Evolutionary conservation across 768 basidiomycete species (phyloP), one percentile per base, ranked within the genome.

Genomic region (Hericium coralloides): DNA sequence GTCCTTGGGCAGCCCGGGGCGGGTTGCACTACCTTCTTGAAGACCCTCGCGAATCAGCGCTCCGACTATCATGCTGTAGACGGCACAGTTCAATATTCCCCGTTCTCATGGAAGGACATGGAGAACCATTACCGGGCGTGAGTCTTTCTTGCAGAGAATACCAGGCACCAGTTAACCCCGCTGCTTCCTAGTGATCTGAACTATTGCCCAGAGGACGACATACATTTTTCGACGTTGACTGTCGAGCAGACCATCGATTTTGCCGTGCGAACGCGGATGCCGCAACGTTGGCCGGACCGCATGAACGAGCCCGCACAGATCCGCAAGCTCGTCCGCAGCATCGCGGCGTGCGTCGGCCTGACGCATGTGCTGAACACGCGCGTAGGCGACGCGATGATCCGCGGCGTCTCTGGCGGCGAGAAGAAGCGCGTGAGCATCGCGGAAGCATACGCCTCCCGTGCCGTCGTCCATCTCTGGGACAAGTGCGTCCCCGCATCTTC

Each of bases 1-100:
- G 92, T 93, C 10, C 79, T 94, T 23, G 92, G 92, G 20, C 78
- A 90, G 26, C 92, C 92, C 0, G 88, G 88, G 14, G 83, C 89
- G 0, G 92, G 93, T 2, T 95, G 92, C 67, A 84, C 79, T 31
- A 92, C 93, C 0, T 76, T 97, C 52, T 79, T 97, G 55, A 92
- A 92, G 69, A 78, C 79, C 0, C 78, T 95, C 51, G 79, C 92
- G 17, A 93, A 94, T 66, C 82, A 84, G 60, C 80, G 84, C 1
- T 72, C 74, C 2, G 86, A 86, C 58, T 95, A 78, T 63, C 76
- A 89, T 57, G 66, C 72, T 2, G 79, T 95, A n/a, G 69, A 81
- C 37, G 92, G 92, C 22, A 74, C 84, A 0, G 79, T 93, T 3
- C 72, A 75, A 49, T 97, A 95, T 64, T 89, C 89, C 65, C 83